Base-by-base conservation (phyloP, 345 rosid species). In the Raphanus raphanistrum region DNA sequence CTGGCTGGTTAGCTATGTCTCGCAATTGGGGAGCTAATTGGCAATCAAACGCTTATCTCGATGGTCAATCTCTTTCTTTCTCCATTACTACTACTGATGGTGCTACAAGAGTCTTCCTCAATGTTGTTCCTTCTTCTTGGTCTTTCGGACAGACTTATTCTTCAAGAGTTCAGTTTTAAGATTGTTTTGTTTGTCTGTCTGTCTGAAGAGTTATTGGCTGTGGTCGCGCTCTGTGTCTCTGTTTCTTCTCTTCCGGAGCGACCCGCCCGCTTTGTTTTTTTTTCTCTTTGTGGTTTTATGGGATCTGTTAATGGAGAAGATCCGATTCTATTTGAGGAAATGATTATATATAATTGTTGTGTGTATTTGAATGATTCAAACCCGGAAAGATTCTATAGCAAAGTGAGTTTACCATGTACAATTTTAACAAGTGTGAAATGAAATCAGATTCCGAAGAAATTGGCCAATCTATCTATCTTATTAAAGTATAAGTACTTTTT, bases 1-100 rank as follows among this genome's bases (percentile, higher is more conserved):
- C 92, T 0, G 84, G 82, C 8, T 94, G 97, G 98, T 76, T 81
- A 77, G 66, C 97, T 1, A 90, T 90, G 97, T 90, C 97, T 12
- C 88, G 96, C 50, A 94, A 94, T 57, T 90, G 98, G 98, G 97
- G 98, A 32, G 88, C 96, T 38, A 90, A 94, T 57, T 94, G 98
- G 98, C 98, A 94, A 76, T 90, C 97, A 7, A 94, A 94, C 72
- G 76, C 87, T n/a, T 88, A 90, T 79, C 92, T 94, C 15, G 82
- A 94, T 27, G 93, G 89, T 0, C 98, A 94, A 76, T 81, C 95
- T 17, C 75, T 94, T 50, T 94, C 98, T 31, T 92, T 94, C 81
- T 75, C 81, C 75, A 78, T 90, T 82, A 90, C 90, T 7, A 87
- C 91, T 1, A 86, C 94, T 0, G 97, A 94, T 70, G 91, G 97